phyloP scores from a whole-genome alignment of 495 filamentous ascomycete genomes.

The Tuber indicum region DNA sequence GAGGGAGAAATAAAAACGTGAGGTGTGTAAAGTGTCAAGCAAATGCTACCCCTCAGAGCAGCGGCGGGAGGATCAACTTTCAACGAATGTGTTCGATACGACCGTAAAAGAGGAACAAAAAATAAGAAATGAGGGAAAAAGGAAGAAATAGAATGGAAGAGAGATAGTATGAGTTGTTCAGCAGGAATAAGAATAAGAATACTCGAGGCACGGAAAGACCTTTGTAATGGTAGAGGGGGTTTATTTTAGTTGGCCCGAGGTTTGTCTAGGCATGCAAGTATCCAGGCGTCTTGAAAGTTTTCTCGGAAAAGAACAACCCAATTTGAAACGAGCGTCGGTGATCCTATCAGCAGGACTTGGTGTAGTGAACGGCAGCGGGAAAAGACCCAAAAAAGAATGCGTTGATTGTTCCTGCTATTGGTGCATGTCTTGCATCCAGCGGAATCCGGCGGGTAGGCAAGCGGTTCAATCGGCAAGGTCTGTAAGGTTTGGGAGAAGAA shows the following conservation, averaged over 20 bases:
- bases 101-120: neutral
- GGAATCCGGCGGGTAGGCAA: neutral
- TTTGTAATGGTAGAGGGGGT: neutral
- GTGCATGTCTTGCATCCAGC: neutral
- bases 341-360: neutral
- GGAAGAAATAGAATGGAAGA: neutral
- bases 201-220: neutral
- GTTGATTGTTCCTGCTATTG: neutral
- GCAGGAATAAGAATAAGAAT: neutral
- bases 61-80: neutral
- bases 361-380: neutral
- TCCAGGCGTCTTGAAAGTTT: neutral
- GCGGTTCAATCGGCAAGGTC: neutral
- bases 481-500: neutral
- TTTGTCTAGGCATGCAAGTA: neutral
- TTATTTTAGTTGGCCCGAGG: neutral
- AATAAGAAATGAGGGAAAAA: neutral
- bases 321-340: neutral
- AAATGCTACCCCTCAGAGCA: neutral
- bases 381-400: neutral
- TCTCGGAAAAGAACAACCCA: neutral
- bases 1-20: neutral
- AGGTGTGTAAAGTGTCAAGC: neutral
- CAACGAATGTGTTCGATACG: neutral
- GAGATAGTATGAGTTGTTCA: neutral